These are phyloP conservation scores for Echium plantagineum DNA, from an alignment of 257 asterid genomes.

Conservation along the genomic window DNA sequence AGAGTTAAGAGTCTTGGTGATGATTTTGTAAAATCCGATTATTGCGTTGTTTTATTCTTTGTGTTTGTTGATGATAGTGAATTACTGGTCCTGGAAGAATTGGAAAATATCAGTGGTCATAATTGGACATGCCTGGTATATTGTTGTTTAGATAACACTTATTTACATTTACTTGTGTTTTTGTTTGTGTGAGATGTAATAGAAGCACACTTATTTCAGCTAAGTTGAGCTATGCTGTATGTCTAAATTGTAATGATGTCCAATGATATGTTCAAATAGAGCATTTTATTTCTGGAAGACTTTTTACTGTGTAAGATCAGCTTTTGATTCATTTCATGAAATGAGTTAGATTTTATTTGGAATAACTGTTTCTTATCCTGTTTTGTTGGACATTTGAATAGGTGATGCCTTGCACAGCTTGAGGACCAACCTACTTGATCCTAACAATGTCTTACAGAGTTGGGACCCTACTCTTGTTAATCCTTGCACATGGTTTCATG, in stretches of 20 bases:
- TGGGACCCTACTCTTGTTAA: conserved; percentile 99
- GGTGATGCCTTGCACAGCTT: conserved; percentile 95
- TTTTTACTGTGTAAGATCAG: neutral
- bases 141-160: too few relatives aligned
- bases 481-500: conserved; percentile 99
- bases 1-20: neutral
- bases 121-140: too few relatives aligned
- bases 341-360: neutral
- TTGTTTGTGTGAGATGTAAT: neutral
- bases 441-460: conserved; percentile 90
- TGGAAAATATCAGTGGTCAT: too few relatives aligned
- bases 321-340: neutral
- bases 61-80: neutral
- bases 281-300: neutral
- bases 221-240: neutral
- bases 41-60: neutral
- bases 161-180: too few relatives aligned
- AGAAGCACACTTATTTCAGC: neutral
- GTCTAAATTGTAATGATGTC: neutral
- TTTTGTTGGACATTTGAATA: conserved; percentile 17
- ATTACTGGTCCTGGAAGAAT: neutral
- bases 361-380: conserved; percentile 7
- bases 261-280: neutral
- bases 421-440: conserved; percentile 69
- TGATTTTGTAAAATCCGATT: too few relatives aligned